Base-by-base conservation (phyloP, 2,329 filamentous ascomycete genomes). In the Onygenales sp. region DNA sequence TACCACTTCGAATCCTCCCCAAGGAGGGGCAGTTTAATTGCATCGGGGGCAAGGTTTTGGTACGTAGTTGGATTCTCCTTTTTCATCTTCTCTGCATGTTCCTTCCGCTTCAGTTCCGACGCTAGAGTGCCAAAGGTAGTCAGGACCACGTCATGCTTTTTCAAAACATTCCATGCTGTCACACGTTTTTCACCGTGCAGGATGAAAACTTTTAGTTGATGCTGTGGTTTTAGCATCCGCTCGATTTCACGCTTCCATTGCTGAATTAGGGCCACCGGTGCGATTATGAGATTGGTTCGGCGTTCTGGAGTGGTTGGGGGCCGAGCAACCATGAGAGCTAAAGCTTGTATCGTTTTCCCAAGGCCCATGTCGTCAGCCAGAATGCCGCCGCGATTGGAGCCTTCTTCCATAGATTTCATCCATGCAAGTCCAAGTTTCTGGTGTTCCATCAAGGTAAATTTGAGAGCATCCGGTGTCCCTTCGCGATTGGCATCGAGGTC, bases 211-310 rank as follows among this genome's bases (percentile, higher is more conserved):
- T 75, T 82, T 11, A 94, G 70, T 35, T 75, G 72, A 63, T 86
- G 75, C 0, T 71, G 70, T 0, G 69, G 59, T 56, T 83, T 83
- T 38, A 93, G 69, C 67, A 91, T 90, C 39, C 77, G 79, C 54
- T 76, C 68, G 46, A 95, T 88, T 67, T 95, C 90, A 47, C 84
- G 79, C 62, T 87, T 83, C 90, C 90, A 95, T 66, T 95, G 90
- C 13, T 83, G 81, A 66, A 94, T 80, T 13, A 95, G 73, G 2
- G 88, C 84, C 9, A 94, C 82, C 0, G 89, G 89, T 0, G 85
- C 87, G 47, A 95, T 77, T 47, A 95, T 89, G 27, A 95, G 72
- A n/a, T 84, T 93, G 0, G 89, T 90, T 74, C 88, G 81, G 54
- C 71, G 75, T 56, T 72, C 66, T n/a, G 71, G 70, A 56, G 84